Base-by-base conservation (phyloP, 2,329 filamentous ascomycete species). In the Botryosphaeria dothidea region DNA sequence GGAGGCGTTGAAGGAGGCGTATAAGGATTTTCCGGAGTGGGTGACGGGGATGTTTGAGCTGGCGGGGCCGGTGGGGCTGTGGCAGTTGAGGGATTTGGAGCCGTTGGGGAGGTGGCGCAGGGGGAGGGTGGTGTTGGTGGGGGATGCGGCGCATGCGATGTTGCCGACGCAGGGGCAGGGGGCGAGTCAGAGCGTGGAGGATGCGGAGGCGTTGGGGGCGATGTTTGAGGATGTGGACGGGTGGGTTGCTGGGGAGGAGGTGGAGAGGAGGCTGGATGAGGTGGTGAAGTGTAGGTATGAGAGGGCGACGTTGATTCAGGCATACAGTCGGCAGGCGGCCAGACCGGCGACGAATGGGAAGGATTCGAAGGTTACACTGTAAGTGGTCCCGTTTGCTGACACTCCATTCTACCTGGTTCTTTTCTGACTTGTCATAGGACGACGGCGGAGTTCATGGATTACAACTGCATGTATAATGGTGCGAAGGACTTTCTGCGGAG, bases 91-190 rank as follows among this genome's bases (percentile, higher is more conserved):
- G 29, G 81, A 83, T 66, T 67, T 79, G 27, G 80, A 82, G 56
- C 77, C 79, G 0, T 62, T 82, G n/a, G 64, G 68, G 2, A 76
- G 68, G 1, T 86, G 83, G 83, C 75, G 78, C 21, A 72, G 76
- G 5, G 74, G 81, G 9, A 77, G 83, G 0, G 78, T 86, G 2
- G 77, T 88, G 4, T 73, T 88, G 1, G 73, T 87, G 2, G 86
- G 85, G 3, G 85, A 88, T 71, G 84, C 84, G 2, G 85, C 84
- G 0, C 85, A 88, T 72, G 84, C 85, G 0, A 75, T 87, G 64
- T 81, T 83, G 2, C 80, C 85, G 0, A 82, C 80, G 5, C 81
- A 81, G 0, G 84, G 85, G 1, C 85, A 87, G 71, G 86, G 85
- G 0, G 80, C 82, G 0, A 83, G 80, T 3, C 85, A 86, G 71